phyloP scores from a whole-genome alignment of 2,329 filamentous ascomycete genomes.

The Westerdykella aurantiaca region DNA sequence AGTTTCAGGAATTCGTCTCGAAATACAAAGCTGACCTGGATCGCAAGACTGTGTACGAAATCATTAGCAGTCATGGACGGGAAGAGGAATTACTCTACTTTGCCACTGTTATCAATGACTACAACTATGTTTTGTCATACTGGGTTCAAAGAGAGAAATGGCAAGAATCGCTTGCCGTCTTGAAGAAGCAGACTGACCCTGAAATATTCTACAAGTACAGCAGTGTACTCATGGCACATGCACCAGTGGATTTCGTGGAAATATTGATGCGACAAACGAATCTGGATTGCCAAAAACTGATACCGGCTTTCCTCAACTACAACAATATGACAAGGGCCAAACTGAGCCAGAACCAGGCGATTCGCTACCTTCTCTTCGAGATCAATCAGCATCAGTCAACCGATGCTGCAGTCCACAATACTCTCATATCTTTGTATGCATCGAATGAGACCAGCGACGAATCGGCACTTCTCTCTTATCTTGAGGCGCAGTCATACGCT shows the following conservation, averaged over 20 bases:
- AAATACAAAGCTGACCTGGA: slow-evolving; percentile 86
- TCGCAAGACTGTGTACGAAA: slow-evolving; percentile 86
- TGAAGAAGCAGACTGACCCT: slow-evolving; percentile 87
- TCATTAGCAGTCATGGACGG: slow-evolving; percentile 90
- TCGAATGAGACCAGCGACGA: slow-evolving; percentile 79
- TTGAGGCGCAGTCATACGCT: slow-evolving; percentile 71
- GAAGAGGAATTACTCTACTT: slow-evolving; percentile 91
- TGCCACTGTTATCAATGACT: slow-evolving; percentile 81
- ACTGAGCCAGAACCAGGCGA: slow-evolving; percentile 73
- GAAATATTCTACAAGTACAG: slow-evolving; percentile 96
- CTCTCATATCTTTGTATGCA: slow-evolving; percentile 91
- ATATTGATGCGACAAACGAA: slow-evolving; percentile 88
- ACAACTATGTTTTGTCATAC: slow-evolving; percentile 91
- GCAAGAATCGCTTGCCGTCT: slow-evolving; percentile 75
- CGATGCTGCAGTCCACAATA: slow-evolving; percentile 90
- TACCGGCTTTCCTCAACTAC: slow-evolving; percentile 90
- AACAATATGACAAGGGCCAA: slow-evolving; percentile 69
- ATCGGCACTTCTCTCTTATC: slow-evolving; percentile 76
- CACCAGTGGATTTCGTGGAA: slow-evolving; percentile 80
- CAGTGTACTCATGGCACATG: slow-evolving; percentile 91
- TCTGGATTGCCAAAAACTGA: slow-evolving; percentile 78
- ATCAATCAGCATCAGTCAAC: slow-evolving; percentile 79
- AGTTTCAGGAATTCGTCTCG: slow-evolving; percentile 82
- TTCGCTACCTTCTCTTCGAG: slow-evolving; percentile 88
- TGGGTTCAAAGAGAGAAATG: slow-evolving; percentile 96